phyloP scores from a whole-genome alignment of 768 basidiomycete species.

The Pisolithus microcarpus region DNA sequence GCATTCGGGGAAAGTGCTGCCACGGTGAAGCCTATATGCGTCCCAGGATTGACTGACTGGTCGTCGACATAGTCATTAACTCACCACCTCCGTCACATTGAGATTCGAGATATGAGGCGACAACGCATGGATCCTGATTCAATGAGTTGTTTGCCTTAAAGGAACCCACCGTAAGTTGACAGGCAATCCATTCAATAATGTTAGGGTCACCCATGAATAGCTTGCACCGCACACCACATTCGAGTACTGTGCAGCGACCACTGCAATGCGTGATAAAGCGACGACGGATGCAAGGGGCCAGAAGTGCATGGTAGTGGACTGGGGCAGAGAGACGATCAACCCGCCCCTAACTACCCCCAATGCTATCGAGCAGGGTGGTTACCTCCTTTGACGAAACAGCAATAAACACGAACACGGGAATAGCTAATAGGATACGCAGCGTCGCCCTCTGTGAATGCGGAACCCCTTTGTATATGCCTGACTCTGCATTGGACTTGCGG shows the following conservation, averaged over 20 bases:
- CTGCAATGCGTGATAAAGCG: background rate
- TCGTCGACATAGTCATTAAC: background rate
- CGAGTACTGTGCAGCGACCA: background rate
- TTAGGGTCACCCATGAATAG: background rate
- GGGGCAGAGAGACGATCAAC: too few species aligned
- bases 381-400: too few species aligned
- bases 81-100: conserved; percentile 1
- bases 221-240: background rate
- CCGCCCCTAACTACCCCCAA: too few species aligned
- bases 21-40: conserved; percentile 1
- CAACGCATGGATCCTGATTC: conserved; percentile 35
- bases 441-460: too few species aligned
- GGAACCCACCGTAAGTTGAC: background rate
- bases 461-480: too few species aligned
- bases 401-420: too few species aligned
- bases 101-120: conserved; percentile 32
- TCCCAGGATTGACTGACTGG: background rate
- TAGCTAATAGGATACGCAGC: too few species aligned
- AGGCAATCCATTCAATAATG: background rate
- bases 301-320: background rate
- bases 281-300: background rate
- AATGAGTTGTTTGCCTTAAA: conserved; percentile 4
- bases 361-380: too few species aligned
- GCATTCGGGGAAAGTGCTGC: conserved; percentile 11
- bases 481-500: too few species aligned